These are phyloP conservation scores for Irpex sp. DNA, from an alignment of 1,284 basidiomycete species.

Conservation along the genomic window DNA sequence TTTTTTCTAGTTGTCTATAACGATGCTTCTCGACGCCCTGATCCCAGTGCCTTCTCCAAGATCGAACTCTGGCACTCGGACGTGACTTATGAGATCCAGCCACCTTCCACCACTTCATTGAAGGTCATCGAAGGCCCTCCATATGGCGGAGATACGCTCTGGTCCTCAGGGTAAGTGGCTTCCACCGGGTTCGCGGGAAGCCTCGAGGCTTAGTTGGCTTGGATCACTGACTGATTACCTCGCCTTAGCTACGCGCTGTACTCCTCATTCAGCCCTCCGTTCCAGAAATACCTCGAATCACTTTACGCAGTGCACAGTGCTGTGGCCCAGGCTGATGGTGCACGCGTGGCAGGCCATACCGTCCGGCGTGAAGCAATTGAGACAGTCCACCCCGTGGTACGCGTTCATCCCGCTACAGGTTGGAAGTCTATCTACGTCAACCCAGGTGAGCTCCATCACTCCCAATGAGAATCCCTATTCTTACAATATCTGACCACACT, in stretches of 20 bases:
- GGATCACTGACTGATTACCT: conserved; percentile 7
- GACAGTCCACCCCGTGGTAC: conserved; percentile 60
- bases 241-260: conserved; percentile 53
- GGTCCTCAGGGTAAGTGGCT: conserved; percentile 53
- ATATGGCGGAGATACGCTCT: conserved; percentile 65
- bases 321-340: conserved; percentile 62
- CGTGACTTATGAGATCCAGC: conserved; percentile 74
- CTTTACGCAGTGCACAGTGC: conserved; percentile 64
- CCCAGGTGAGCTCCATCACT: conserved; percentile 34
- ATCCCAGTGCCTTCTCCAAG: conserved; percentile 66
- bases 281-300: conserved; percentile 65
- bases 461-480: not conserved
- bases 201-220: not conserved
- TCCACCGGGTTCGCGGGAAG: not conserved
- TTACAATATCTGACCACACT: not conserved
- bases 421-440: conserved; percentile 79
- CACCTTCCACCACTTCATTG: conserved; percentile 64
- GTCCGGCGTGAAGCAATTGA: conserved; percentile 67
- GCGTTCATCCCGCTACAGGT: conserved; percentile 75
- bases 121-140: conserved; percentile 62
- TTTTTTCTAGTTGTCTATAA: conserved; percentile 58
- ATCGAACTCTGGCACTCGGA: conserved; percentile 82
- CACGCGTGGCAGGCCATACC: conserved; percentile 56
- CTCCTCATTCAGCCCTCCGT: conserved; percentile 60
- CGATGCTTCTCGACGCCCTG: conserved; percentile 62